Evolutionary conservation across 306 rosid genomes (phyloP).

Genomic region (Pterocarpus santalinus): DNA sequence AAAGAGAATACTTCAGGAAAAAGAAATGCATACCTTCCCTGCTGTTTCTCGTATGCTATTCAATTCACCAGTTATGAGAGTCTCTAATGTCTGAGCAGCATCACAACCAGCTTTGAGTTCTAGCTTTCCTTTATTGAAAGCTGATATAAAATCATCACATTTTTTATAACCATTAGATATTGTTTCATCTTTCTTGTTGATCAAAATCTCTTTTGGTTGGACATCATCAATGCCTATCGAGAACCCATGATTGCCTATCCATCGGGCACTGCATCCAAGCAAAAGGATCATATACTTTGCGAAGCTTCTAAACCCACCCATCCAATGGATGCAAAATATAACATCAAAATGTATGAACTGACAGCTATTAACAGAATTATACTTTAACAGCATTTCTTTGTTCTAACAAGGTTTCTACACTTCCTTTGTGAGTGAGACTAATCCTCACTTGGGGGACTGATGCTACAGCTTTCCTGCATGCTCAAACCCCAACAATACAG

Average conservation of each 20-base stretch:
- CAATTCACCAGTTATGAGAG: constrained; percentile 64
- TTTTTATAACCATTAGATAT: constrained; percentile 62
- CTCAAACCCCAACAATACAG: not conserved
- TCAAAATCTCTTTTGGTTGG: constrained; percentile 75
- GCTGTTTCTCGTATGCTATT: constrained; percentile 71
- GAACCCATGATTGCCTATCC: constrained; percentile 99
- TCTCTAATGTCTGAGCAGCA: constrained; percentile 91
- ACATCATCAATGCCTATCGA: constrained; percentile 98
- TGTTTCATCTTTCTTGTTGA: constrained; percentile 60
- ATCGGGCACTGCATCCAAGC: constrained; percentile 82
- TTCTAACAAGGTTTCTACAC: constrained; percentile 1
- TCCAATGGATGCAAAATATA: constrained; percentile 30
- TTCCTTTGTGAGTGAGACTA: constrained; percentile 3
- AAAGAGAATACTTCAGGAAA: constrained; percentile 29
- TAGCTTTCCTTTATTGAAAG: constrained; percentile 73
- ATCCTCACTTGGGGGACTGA: not conserved
- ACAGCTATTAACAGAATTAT: constrained; percentile 20
- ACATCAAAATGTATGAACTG: constrained; percentile 28
- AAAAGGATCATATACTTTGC: constrained; percentile 38
- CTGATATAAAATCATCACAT: constrained; percentile 68
- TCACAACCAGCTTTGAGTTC: constrained; percentile 85
- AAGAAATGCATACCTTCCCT: constrained; percentile 65
- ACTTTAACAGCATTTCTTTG: constrained; percentile 16
- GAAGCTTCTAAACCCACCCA: not conserved
- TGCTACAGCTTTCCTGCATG: constrained; percentile 19